Conservation (phyloP, 352 stramenopile species). For the Phytopythium sindhum region DNA sequence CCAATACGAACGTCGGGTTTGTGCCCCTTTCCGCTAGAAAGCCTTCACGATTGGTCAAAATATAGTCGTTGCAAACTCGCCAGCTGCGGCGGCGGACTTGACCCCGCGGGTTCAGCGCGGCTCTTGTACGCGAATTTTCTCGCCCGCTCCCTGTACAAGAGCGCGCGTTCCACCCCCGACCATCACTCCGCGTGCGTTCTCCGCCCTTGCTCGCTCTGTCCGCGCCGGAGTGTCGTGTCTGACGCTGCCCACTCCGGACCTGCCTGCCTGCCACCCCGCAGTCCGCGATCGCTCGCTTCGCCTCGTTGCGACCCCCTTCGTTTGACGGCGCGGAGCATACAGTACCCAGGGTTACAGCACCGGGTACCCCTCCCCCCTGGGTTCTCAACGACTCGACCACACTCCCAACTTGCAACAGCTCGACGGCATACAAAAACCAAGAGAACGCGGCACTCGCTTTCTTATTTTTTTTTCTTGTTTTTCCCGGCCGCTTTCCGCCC, state of each 20-base stretch:
- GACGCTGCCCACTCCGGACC: too few relatives aligned
- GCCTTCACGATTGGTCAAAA: background rate
- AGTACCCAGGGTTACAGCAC: background rate
- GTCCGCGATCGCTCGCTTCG: too few relatives aligned
- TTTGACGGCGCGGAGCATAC: background rate
- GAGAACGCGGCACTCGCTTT: background rate
- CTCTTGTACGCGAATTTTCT: slow-evolving; percentile 4
- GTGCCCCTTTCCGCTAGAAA: background rate
- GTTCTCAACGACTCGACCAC: background rate
- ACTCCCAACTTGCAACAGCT: slow-evolving; percentile 1
- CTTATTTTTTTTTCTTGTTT: background rate
- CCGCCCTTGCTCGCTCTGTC: background rate
- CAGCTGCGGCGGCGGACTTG: background rate
- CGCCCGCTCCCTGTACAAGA: background rate
- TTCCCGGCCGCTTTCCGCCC: background rate
- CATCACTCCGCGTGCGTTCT: background rate
- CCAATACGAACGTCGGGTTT: background rate
- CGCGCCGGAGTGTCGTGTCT: too few relatives aligned
- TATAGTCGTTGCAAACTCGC: background rate
- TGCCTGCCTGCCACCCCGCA: too few relatives aligned
- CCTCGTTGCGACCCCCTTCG: too few relatives aligned
- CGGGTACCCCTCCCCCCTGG: background rate
- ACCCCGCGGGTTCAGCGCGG: background rate
- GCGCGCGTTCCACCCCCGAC: background rate
- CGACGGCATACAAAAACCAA: background rate